Base-by-base conservation (phyloP, 192 early-diverging fungal genomes). In the Coemansia aciculifera region DNA sequence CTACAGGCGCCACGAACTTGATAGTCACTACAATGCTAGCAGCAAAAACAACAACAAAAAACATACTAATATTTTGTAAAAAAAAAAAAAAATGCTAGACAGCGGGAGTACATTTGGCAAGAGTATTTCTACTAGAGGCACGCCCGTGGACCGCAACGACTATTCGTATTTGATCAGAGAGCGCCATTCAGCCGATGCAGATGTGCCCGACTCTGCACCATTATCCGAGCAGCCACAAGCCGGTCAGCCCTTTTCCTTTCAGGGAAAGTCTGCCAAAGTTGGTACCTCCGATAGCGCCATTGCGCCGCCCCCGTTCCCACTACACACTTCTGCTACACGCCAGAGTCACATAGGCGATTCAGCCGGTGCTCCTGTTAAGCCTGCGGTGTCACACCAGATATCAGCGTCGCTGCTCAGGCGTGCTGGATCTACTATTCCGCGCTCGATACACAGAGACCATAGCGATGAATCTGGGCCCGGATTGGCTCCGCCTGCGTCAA, bases 81-180 rank as follows among this genome's bases (percentile, higher is more conserved):
- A 60, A 23, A 3, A 27, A 27, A 27, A 27, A 27, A 27, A 27
- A 27, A 27, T 27, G 27, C 0, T 69, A 69, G 67, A 48, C 60
- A 69, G 60, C 60, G 57, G 62, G 19, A 59, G 57, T 40, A 40
- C 13, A 13, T 40, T 40, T 40, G 39, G 39, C 1, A 40, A 40
- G 39, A 40, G 13, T 29, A 74, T 65, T 49, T 49, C 66, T 48
- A 68, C 73, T 10, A 63, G 59, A 29, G 42, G 46, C 12, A 51
- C 68, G 17, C 40, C 75, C 3, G 23, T n/a, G 11, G 72, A 72
- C 36, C 67, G 69, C 72, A 83, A 83, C 64, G 75, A 83, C 56
- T 83, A 83, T 39, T 74, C 80, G 34, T 83, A 83, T 38, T 34
- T 83, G 63, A 40, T 78, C 15, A 64, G 57, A n/a, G 79, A 77